Percentiles rank a stretch among this genome's conserved stretches.
Evolutionary conservation across 306 rosid genomes (phyloP).

Genomic region (Calophaca sinica): DNA sequence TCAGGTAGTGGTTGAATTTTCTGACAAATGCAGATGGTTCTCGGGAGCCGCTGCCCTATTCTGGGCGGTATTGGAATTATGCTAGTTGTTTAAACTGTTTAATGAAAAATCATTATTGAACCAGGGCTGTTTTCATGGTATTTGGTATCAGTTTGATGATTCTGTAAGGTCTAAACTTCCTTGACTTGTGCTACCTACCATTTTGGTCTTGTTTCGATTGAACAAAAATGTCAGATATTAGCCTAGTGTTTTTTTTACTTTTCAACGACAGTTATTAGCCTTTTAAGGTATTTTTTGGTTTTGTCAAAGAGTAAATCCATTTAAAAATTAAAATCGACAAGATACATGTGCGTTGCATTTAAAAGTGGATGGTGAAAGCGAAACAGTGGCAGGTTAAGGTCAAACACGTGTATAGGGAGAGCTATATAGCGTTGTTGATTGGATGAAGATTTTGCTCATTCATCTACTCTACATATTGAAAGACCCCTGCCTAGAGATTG

Average conservation of each 20-base stretch:
- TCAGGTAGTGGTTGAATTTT: slow-evolving; percentile 63
- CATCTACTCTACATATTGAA: too few species aligned
- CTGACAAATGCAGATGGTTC: not conserved
- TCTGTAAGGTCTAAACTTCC: slow-evolving; percentile 29
- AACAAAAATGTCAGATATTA: slow-evolving; percentile 27
- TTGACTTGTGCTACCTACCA: slow-evolving; percentile 1
- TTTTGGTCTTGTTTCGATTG: slow-evolving; percentile 30
- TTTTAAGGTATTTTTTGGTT: not conserved
- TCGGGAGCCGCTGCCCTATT: not conserved
- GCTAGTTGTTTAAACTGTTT: slow-evolving; percentile 39
- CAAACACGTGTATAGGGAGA: too few species aligned
- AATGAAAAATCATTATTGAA: slow-evolving; percentile 30
- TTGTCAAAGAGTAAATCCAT: not conserved
- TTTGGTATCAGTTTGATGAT: slow-evolving; percentile 34
- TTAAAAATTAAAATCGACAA: not conserved
- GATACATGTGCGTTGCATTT: not conserved
- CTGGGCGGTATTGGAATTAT: not conserved
- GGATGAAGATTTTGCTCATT: too few species aligned
- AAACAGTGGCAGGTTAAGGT: too few species aligned
- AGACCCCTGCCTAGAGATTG: too few species aligned
- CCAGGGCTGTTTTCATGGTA: slow-evolving; percentile 28
- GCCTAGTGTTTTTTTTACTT: slow-evolving; percentile 20
- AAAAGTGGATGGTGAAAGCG: too few species aligned
- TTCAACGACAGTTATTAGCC: not conserved
- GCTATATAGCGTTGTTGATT: too few species aligned